Evolutionary conservation across 2,329 filamentous ascomycete species (phyloP).

Genomic region (Cordyceps militaris): DNA sequence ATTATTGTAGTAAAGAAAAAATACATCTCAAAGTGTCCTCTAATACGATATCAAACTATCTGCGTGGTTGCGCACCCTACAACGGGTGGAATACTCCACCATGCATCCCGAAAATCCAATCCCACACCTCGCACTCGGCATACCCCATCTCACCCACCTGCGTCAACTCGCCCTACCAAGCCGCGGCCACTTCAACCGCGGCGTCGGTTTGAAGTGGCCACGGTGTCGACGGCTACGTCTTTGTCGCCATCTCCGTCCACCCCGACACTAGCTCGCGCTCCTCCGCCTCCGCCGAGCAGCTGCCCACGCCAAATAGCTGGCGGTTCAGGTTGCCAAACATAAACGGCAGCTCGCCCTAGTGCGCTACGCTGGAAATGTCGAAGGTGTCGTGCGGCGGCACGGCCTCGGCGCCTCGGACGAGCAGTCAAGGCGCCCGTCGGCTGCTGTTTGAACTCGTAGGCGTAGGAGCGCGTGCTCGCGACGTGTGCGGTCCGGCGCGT

Average conservation of each 20-base stretch:
- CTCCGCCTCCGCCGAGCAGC: slow-evolving; percentile 10
- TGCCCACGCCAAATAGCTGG: slow-evolving; percentile 15
- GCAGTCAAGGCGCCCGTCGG: slow-evolving; percentile 17
- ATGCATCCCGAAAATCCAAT: slow-evolving; percentile 14
- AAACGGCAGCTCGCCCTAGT: slow-evolving; percentile 16
- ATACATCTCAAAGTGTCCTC: no score
- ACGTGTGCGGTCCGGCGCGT: neutral
- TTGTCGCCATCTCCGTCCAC: slow-evolving; percentile 17
- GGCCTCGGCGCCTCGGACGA: slow-evolving; percentile 3
- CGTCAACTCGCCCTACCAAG: neutral
- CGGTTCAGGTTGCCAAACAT: slow-evolving; percentile 17
- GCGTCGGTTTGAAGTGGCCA: no score
- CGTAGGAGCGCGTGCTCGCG: slow-evolving; percentile 13
- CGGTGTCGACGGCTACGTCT: slow-evolving; percentile 11
- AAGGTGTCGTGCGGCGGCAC: neutral
- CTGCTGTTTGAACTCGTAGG: slow-evolving; percentile 15
- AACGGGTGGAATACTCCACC: slow-evolving; percentile 7
- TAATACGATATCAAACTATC: neutral
- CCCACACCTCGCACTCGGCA: slow-evolving; percentile 18
- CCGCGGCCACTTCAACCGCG: slow-evolving; percentile 10
- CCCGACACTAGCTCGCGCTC: slow-evolving; percentile 14
- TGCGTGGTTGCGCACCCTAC: neutral
- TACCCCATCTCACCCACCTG: slow-evolving; percentile 6
- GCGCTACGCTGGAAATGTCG: slow-evolving; percentile 13
- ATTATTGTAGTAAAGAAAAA: no score